Base-by-base conservation (phyloP, 1,139 yeast species). In the Yamadazyma diddensiae region DNA sequence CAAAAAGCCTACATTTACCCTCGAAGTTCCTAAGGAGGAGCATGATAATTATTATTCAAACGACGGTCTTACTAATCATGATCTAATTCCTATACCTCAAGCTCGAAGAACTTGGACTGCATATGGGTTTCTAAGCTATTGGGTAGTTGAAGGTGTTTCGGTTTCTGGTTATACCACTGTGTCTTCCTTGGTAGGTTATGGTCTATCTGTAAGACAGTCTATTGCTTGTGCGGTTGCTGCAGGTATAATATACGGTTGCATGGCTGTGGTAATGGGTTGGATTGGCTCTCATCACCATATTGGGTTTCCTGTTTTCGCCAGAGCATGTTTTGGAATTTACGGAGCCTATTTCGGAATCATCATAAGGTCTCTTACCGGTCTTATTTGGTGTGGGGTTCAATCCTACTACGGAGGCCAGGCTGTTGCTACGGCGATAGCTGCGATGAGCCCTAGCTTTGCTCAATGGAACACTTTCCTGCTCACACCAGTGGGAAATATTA, bases 341-440 rank as follows among this genome's bases (percentile, higher is more conserved):
- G 48, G 48, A 2, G 28, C 26, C 10, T 32, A 32, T 24, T 46
- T 50, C 29, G 44, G 42, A 15, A 39, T 50, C 15, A 26, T 47
- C 3, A 39, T 51, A 12, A 38, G 55, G 27, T 37, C 43, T 18
- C 34, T 48, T 21, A 35, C 49, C 16, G 50, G 50, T 20, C 40
- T 39, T 16, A 42, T 51, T 16, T 51, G 52, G 49, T 42, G 37
- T 33, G 50, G 52, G 14, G 49, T 47, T 19, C 56, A 51, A 31
- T 17, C 43, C 19, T 51, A 46, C 34, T 48, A 38, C 22, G 53
- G 50, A 21, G 55, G 55, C 5, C 45, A 43, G 31, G 44, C 49
- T 14, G 31, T 41, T n/a, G 21, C 35, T 4, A 31, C 30, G 9
- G 16, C 25, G 5, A 30, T 42, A 15, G 20, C 29, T 6, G 36